phyloP scores from a whole-genome alignment of 345 rosid species.

The Aquilaria sinensis region DNA sequence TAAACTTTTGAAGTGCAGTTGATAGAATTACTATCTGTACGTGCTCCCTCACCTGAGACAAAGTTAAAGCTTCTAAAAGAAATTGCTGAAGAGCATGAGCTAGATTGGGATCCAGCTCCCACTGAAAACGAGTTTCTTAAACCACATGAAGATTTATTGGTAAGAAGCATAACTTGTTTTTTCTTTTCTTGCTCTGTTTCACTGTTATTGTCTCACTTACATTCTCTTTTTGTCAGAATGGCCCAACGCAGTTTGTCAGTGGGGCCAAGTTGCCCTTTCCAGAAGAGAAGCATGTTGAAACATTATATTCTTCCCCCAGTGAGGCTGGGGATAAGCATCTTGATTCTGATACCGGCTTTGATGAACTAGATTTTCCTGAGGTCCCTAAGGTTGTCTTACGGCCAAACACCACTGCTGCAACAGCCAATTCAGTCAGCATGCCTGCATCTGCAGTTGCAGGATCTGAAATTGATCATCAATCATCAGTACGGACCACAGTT shows the following conservation, averaged over 20 bases:
- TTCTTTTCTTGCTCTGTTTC: conserved; percentile 4
- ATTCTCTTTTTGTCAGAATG: conserved; percentile 45
- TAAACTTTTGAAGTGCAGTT: conserved; percentile 37
- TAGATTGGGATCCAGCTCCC: conserved; percentile 92
- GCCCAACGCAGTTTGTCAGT: conserved; percentile 65
- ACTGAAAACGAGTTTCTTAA: conserved; percentile 80
- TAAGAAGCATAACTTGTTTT: conserved; percentile 25
- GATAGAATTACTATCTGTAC: conserved; percentile 80
- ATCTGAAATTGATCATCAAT: conserved; percentile 25
- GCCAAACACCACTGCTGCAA: conserved; percentile 27
- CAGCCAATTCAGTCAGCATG: conserved; percentile 32
- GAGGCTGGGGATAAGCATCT: conserved; percentile 30
- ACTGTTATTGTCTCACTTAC: conserved; percentile 18
- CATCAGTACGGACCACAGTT: conserved; percentile 19
- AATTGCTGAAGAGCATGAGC: conserved; percentile 89
- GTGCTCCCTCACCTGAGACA: conserved; percentile 70
- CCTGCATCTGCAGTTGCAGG: conserved; percentile 13
- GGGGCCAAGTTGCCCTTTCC: conserved; percentile 74
- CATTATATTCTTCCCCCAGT: conserved; percentile 23
- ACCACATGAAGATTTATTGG: conserved; percentile 86
- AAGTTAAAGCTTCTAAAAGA: conserved; percentile 89
- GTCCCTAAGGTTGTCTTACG: conserved; percentile 53
- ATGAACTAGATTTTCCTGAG: conserved; percentile 63
- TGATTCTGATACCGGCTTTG: conserved; percentile 53
- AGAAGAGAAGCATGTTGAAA: conserved; percentile 56